Percentiles rank a stretch among this genome's conserved stretches.
These are phyloP conservation scores for Cryptococcus sp. DNA, from an alignment of 1,284 basidiomycete species.

Conservation along the genomic window DNA sequence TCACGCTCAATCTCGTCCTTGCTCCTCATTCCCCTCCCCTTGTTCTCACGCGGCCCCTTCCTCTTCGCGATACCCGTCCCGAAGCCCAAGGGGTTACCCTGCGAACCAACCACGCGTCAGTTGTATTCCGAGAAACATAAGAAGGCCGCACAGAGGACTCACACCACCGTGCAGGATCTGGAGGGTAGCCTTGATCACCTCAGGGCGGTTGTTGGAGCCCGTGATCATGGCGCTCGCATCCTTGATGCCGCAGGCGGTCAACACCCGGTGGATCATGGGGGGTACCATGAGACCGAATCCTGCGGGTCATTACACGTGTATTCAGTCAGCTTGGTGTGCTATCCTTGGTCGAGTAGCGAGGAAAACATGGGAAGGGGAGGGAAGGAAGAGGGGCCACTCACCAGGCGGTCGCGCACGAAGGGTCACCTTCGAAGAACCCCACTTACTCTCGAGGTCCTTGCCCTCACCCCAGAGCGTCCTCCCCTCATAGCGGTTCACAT, in stretches of 20 bases:
- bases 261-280: conserved; percentile 76
- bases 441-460: conserved; percentile 70
- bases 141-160: conserved; percentile 11
- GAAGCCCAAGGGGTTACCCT: conserved; percentile 44
- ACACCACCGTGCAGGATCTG: conserved; percentile 50
- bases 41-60: conserved; percentile 39
- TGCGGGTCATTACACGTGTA: conserved; percentile 10
- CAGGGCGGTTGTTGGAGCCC: conserved; percentile 61
- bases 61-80: conserved; percentile 41
- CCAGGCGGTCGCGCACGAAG: conserved; percentile 79
- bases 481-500: conserved; percentile 80
- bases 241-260: conserved; percentile 89
- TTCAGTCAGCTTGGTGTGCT: background rate
- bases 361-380: background rate
- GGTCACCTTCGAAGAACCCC: conserved; percentile 78
- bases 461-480: conserved; percentile 74
- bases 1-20: conserved; percentile 47
- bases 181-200: conserved; percentile 53
- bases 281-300: conserved; percentile 92
- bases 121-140: background rate
- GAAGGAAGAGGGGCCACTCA: conserved; percentile 21
- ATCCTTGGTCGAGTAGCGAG: background rate
- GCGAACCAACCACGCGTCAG: background rate
- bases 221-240: conserved; percentile 92
- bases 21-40: conserved; percentile 47